Base-by-base conservation (phyloP, 2,329 filamentous ascomycete species). In the Pyrenophora tritici-repentis region DNA sequence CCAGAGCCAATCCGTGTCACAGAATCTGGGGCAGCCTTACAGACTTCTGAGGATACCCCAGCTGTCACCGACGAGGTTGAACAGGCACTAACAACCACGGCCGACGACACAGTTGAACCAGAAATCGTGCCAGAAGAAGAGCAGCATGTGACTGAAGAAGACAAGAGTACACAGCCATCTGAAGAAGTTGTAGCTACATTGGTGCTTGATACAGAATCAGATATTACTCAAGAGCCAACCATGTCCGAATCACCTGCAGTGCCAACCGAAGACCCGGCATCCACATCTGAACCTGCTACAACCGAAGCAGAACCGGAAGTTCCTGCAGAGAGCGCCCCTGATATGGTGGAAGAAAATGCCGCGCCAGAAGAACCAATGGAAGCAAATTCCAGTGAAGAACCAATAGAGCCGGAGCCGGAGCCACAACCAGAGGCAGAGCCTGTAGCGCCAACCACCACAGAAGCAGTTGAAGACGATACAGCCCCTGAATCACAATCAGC, bases 51-150 rank as follows among this genome's bases (percentile, higher is more conserved):
- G 32, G 39, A 42, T 20, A 18, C 36, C 17, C 45, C 24, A 2
- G 34, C 16, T 29, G 22, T 40, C 36, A 20, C 50, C 20, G 38
- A 35, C 32, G 40, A 37, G 18, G 37, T 22, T 31, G 44, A 48
- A 20, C 26, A 49, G 9, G 26, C 40, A 24, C 14, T 33, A 37
- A 16, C 47, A 29, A 13, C 26, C 26, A 29, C 10, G 26, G 5
- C 26, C 10, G 26, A 29, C 26, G 26, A 29, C 13, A 29, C 26
- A 37, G 49, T 55, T 33, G 41, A 58, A 29, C 47, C 50, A 12
- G 18, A 52, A 26, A 38, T 47, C 13, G 39, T 33, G 16, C 44
- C 33, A 18, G 59, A 60, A 31, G 45, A 42, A 31, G 29, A 50
- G 36, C 20, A n/a, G 16, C 20, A 38, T 45, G 31, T 40, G 18